These are phyloP conservation scores for Obelidium mucronatum DNA, from an alignment of 192 early-diverging fungal genomes.

Conservation along the genomic window DNA sequence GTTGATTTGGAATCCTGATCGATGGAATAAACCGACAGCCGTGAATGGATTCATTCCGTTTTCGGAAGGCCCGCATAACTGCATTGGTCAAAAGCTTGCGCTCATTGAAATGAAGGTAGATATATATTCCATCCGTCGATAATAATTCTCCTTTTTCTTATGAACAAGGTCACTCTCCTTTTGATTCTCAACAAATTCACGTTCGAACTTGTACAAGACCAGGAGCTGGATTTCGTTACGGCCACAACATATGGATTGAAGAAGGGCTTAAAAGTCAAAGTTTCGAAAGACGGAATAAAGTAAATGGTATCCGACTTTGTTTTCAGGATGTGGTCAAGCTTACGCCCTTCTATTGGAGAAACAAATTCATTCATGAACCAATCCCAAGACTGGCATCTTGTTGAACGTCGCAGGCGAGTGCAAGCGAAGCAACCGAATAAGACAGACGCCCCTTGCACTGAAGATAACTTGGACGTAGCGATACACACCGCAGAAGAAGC, in stretches of 20 bases:
- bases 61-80: constrained; percentile 45
- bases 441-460: too few species aligned
- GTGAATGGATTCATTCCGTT: constrained; percentile 54
- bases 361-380: too few species aligned
- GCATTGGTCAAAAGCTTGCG: constrained; percentile 60
- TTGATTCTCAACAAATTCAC: constrained; percentile 20
- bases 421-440: too few species aligned
- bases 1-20: constrained; percentile 46
- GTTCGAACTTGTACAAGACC: constrained; percentile 17
- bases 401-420: too few species aligned
- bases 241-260: constrained; percentile 32
- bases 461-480: too few species aligned
- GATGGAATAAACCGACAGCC: constrained; percentile 37
- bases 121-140: not conserved
- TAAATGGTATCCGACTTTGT: too few species aligned
- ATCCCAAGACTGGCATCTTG: too few species aligned
- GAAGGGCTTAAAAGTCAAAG: constrained; percentile 23
- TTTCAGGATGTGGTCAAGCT: too few species aligned
- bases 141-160: not conserved
- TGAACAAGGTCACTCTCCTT: too few species aligned
- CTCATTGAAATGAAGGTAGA: constrained; percentile 45
- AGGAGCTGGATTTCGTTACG: constrained; percentile 21
- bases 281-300: not conserved
- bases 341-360: too few species aligned
- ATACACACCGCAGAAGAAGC: too few species aligned